Evolutionary conservation across 2,329 filamentous ascomycete species (phyloP), one percentile per base, ranked within the genome.

Genomic region (Aplosporella prunicola): DNA sequence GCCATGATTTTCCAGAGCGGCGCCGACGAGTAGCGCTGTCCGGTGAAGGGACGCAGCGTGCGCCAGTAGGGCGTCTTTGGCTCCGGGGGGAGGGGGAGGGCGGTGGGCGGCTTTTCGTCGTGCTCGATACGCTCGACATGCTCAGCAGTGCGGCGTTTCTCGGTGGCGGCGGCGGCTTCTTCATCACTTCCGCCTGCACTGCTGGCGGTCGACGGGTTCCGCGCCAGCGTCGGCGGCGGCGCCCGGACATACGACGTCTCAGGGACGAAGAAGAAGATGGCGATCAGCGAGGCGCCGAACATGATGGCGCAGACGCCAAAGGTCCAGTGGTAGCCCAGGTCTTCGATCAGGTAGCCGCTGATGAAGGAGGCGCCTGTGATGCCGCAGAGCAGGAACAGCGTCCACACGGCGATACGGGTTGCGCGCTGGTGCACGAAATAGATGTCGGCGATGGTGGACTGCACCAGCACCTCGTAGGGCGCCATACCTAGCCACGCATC

Each of bases 391-490:
- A 64, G 48, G 41, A 61, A 62, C 4, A 63, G 40, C 39, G 62
- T 60, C 57, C 57, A 64, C 10, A 58, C 51, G 5, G 58, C 53
- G 16, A 64, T 52, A 5, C 58, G 52, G 7, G 57, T 56, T 4
- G 52, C 63, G 22, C 63, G 54, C 44, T 66, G 56, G 44, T 67
- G 64, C 10, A 67, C 60, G 38, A 65, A 67, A 46, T 59, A 67
- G 10, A 67, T 40, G 41, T 67, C 64, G 2, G 55, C 59, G 23
- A 66, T 60, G 1, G 67, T 72, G 47, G 66, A 68, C 50, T 71
- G 69, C 4, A 74, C 67, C 5, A 74, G 51, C 2, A 69, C 62
- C 45, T 74, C 70, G 39, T 65, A 66, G 0, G 69, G 62, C 0
- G 68, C 66, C 64, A 71, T 70, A 4, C 66, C 38, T 40, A 14